Conservation (phyloP, 768 basidiomycete genomes). For the Amanita thiersii region DNA sequence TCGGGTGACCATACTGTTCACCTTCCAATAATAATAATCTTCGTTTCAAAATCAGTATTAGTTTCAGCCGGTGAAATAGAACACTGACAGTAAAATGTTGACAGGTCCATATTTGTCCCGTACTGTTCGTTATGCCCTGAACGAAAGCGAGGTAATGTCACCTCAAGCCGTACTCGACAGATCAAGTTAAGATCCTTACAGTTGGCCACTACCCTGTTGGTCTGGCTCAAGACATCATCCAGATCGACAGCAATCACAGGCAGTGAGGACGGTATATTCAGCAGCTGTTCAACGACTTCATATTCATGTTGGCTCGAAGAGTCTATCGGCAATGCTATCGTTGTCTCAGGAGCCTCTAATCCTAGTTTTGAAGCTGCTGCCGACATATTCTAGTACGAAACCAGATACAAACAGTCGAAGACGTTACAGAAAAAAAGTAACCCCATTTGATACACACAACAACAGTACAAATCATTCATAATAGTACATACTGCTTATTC, state of each 20-base stretch:
- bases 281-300: conserved; percentile 11
- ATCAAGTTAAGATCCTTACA: conserved; percentile 32
- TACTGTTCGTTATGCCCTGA: conserved; percentile 62
- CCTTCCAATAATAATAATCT: conserved; percentile 77
- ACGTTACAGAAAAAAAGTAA: not conserved
- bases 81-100: conserved; percentile 54
- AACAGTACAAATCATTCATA: too few relatives aligned
- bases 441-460: too few relatives aligned
- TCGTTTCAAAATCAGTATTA: conserved; percentile 3
- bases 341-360: conserved; percentile 9
- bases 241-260: conserved; percentile 56
- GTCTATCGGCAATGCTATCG: not conserved
- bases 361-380: conserved; percentile 19
- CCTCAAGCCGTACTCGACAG: not conserved
- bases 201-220: conserved; percentile 47
- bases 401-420: not conserved
- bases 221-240: conserved; percentile 60
- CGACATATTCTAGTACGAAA: conserved; percentile 18
- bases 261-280: conserved; percentile 15
- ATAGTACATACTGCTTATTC: too few relatives aligned
- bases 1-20: conserved; percentile 13
- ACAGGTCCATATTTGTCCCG: conserved; percentile 46
- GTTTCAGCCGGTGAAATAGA: not conserved
- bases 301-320: conserved; percentile 7
- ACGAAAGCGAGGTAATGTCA: not conserved